Conservation (phyloP, 2,329 filamentous ascomycete genomes). For the Nemania diffusa region DNA sequence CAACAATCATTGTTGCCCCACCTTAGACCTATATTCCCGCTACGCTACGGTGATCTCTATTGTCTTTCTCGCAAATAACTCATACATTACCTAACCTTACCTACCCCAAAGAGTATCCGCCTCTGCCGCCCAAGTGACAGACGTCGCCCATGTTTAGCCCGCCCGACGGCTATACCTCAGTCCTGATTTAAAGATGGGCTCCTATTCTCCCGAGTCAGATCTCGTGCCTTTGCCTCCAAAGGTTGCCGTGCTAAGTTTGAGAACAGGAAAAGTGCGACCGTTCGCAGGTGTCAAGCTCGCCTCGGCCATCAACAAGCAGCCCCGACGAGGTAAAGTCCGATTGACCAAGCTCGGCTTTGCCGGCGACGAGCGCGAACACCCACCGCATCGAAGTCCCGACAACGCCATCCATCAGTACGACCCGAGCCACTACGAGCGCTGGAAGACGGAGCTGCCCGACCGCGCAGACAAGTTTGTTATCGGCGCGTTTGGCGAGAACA, state of each 20-base stretch:
- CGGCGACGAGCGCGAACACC: constrained; percentile 68
- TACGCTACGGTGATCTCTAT: too few species aligned
- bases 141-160: too few species aligned
- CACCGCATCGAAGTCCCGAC: constrained; percentile 68
- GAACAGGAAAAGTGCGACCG: constrained; percentile 65
- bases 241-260: constrained; percentile 65
- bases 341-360: constrained; percentile 63
- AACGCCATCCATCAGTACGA: constrained; percentile 72
- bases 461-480: constrained; percentile 62
- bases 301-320: constrained; percentile 67
- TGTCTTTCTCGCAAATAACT: too few species aligned
- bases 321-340: constrained; percentile 55
- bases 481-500: constrained; percentile 73
- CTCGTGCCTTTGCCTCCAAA: constrained; percentile 46
- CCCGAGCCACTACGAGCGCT: constrained; percentile 65
- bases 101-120: too few species aligned
- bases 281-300: constrained; percentile 60
- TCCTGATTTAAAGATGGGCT: constrained; percentile 37
- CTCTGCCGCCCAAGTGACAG: too few species aligned
- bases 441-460: constrained; percentile 62
- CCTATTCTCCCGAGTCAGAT: constrained; percentile 34
- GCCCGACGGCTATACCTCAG: too few species aligned
- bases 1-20: too few species aligned
- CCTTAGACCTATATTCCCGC: too few species aligned
- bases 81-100: too few species aligned